Conservation (phyloP, 164 flowering plant genomes). For the Hamamelis virginiana region DNA sequence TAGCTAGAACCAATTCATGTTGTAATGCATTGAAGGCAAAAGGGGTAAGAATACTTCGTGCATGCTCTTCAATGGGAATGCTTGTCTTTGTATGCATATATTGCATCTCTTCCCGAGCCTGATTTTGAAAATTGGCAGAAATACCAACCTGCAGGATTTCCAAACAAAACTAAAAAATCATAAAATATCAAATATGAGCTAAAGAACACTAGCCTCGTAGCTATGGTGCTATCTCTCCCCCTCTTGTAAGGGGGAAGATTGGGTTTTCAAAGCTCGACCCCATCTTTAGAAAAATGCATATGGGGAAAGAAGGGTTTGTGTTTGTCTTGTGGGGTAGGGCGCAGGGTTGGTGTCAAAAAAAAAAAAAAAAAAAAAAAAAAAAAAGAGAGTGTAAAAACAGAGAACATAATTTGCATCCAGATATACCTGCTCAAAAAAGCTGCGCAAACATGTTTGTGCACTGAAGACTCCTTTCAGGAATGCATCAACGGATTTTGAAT, state of each 20-base stretch:
- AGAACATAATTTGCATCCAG: background rate
- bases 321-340: no score
- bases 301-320: no score
- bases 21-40: conserved; percentile 62
- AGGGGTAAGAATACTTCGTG: conserved; percentile 55
- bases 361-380: no score
- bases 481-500: conserved; percentile 38
- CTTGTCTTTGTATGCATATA: conserved; percentile 44
- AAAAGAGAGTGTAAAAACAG: no score
- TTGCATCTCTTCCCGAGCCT: conserved; percentile 35
- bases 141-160: conserved; percentile 36
- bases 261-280: no score
- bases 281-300: no score
- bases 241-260: no score
- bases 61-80: conserved; percentile 70
- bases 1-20: conserved; percentile 49
- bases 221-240: no score
- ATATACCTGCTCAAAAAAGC: conserved; percentile 65
- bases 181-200: background rate
- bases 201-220: no score
- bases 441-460: conserved; percentile 46
- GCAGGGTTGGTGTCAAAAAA: no score
- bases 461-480: conserved; percentile 49
- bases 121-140: conserved; percentile 32
- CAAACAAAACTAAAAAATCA: conserved; percentile 8